A percentile compares a stretch with the other conserved stretches of the same genome.
phyloP scores from a whole-genome alignment of 176 grass and related monocot genomes.

The Zizania latifolia region DNA sequence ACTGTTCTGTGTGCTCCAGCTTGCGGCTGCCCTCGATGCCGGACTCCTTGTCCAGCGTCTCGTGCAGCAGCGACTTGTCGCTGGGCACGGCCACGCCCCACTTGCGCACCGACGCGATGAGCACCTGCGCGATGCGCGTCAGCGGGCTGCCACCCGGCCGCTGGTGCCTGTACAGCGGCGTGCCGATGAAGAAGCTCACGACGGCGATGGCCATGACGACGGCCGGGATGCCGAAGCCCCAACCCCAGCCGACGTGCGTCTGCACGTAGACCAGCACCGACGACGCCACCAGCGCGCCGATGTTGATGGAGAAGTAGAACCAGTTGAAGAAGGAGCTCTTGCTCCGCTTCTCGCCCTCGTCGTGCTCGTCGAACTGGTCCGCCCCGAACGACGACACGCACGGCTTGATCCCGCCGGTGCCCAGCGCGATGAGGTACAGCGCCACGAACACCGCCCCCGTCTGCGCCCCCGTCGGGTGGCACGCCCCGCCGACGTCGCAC shows the following conservation, averaged over 20 bases:
- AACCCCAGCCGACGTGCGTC: slow-evolving; percentile 75
- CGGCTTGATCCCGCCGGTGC: slow-evolving; percentile 87
- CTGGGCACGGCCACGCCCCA: slow-evolving; percentile 32
- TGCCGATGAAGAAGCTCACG: slow-evolving; percentile 68
- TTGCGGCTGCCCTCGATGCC: slow-evolving; percentile 72
- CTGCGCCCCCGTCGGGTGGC: slow-evolving; percentile 50
- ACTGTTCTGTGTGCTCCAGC: slow-evolving; percentile 65
- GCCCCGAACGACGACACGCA: slow-evolving; percentile 82
- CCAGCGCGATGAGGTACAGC: slow-evolving; percentile 67
- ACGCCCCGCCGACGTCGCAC: slow-evolving; percentile 23
- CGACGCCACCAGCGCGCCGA: slow-evolving; percentile 71
- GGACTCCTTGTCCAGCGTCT: slow-evolving; percentile 59
- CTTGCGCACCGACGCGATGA: slow-evolving; percentile 51
- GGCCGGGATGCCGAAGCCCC: slow-evolving; percentile 87
- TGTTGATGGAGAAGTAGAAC: slow-evolving; percentile 96
- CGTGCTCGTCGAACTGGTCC: slow-evolving; percentile 76
- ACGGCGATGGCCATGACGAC: slow-evolving; percentile 75
- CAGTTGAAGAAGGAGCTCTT: slow-evolving; percentile 93
- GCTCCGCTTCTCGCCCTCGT: slow-evolving; percentile 46
- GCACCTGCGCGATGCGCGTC: slow-evolving; percentile 66
- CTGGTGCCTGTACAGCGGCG: slow-evolving; percentile 74
- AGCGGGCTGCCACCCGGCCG: slow-evolving; percentile 69
- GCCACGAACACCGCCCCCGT: slow-evolving; percentile 47
- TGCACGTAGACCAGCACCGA: slow-evolving; percentile 83
- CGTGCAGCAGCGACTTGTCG: slow-evolving; percentile 39